phyloP scores from a whole-genome alignment of 2,329 filamentous ascomycete genomes.

The Gaeumannomyces tritici region DNA sequence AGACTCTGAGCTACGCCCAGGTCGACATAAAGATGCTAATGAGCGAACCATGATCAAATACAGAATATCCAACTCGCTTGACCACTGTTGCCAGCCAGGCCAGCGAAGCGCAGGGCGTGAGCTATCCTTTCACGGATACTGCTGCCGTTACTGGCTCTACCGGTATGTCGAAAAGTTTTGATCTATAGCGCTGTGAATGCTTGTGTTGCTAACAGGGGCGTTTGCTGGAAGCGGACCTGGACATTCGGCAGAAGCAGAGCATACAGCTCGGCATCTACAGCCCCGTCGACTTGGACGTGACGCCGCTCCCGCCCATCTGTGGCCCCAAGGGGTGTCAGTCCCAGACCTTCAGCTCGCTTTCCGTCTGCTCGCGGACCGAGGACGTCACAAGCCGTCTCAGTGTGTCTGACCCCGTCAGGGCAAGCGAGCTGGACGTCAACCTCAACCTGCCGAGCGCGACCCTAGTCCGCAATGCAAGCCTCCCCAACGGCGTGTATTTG shows the following conservation, averaged over 20 bases:
- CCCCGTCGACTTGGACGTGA: slow-evolving; percentile 7
- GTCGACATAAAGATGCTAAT: background rate
- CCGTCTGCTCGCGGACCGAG: slow-evolving; percentile 13
- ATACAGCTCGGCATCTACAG: slow-evolving; percentile 14
- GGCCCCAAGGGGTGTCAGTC: slow-evolving; percentile 13
- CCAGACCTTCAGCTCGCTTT: slow-evolving; percentile 13
- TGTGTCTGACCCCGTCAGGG: slow-evolving; percentile 6
- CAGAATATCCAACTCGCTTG: slow-evolving; percentile 1
- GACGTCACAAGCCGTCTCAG: slow-evolving; percentile 14
- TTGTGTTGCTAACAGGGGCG: background rate
- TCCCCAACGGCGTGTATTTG: slow-evolving; percentile 13
- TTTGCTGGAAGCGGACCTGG: slow-evolving; percentile 7
- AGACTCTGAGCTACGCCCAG: background rate
- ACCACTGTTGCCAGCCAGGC: background rate
- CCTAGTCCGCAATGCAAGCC: slow-evolving; percentile 8
- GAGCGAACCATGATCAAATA: background rate
- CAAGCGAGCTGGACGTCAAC: background rate
- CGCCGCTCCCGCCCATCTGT: slow-evolving; percentile 11
- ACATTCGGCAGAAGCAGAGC: slow-evolving; percentile 13
- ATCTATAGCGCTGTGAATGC: background rate
- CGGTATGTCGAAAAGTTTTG: background rate
- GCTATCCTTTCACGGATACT: background rate
- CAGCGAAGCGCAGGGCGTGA: background rate
- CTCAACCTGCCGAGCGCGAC: slow-evolving; percentile 3
- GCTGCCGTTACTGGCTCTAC: background rate